phyloP scores from a whole-genome alignment of 345 rosid species.

The Gossypium herbaceum region DNA sequence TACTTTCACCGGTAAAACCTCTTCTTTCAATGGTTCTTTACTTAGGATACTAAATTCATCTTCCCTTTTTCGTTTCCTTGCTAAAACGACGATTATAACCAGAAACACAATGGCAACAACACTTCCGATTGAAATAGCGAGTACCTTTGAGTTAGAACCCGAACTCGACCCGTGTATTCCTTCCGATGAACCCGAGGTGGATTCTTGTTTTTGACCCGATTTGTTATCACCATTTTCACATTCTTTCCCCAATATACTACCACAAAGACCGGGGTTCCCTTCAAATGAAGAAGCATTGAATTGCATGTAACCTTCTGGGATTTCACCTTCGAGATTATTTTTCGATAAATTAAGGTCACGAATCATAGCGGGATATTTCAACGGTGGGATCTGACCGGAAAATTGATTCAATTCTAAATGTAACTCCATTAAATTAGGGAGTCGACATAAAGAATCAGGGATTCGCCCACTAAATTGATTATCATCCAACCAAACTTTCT shows the following conservation, averaged over 20 bases:
- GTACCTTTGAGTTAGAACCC: not conserved
- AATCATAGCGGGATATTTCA: conserved; percentile 21
- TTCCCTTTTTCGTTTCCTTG: conserved; percentile 22
- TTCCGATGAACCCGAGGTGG: no score
- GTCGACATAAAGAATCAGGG: conserved; percentile 41
- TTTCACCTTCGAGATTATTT: conserved; percentile 57
- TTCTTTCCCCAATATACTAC: conserved; percentile 27
- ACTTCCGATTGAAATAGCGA: not conserved
- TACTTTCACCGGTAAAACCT: conserved; percentile 33
- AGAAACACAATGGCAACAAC: conserved; percentile 26
- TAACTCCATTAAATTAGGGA: conserved; percentile 52
- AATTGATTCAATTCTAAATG: conserved; percentile 64
- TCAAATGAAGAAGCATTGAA: conserved; percentile 30
- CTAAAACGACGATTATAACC: conserved; percentile 18
- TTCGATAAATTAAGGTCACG: conserved; percentile 41
- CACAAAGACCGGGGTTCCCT: conserved; percentile 52
- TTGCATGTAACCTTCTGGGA: conserved; percentile 36
- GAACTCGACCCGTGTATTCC: not conserved
- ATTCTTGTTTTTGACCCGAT: not conserved
- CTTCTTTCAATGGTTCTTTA: conserved; percentile 38
- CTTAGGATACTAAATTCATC: conserved; percentile 47
- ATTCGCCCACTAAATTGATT: conserved; percentile 58
- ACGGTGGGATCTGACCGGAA: conserved; percentile 55
- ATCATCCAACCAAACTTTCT: conserved; percentile 52
- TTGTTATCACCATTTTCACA: conserved; percentile 23